Base-by-base conservation (phyloP, 352 stramenopile species). In the Albugo laibachii region DNA sequence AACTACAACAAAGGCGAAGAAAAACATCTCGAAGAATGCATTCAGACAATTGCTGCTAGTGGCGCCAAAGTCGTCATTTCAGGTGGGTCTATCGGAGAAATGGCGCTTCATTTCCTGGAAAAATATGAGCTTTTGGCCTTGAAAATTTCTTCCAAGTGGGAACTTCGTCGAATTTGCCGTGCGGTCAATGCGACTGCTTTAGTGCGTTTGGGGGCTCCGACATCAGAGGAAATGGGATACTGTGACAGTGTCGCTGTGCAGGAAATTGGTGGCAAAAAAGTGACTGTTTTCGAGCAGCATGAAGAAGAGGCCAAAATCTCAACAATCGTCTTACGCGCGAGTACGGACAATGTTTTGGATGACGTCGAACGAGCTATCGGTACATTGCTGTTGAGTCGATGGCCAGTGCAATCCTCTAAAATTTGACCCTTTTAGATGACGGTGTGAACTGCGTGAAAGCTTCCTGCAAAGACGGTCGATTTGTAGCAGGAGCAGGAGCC, bases 1-100 rank as follows among this genome's bases (percentile, higher is more conserved):
- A 97, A 95, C 67, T 99, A 99, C 87, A 99, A 98, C 80, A 97
- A 97, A 72, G 91, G 83, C 21, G 95, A 99, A 67, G 95, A 99
- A 70, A 83, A 88, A 52, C 91, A 93, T 61, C 86, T 99, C 58
- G 94, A 99, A 53, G 93, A 98, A 65, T 92, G 96, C 27, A 92
- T 99, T 50, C 92, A 93, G 53, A 78, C 66, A 39, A 98, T 99
- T 62, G 91, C 91, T 27, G 85, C 97, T 46, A 89, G 83, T 3
- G 96, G 95, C 36, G 81, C 92, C 27, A 93, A 93, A 53, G 92
- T 99, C 18, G 79, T 99, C 47, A 92, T 99, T 38, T 92, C 81
- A 14, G 93, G 93, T 40, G 96, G 95, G 24, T 96, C 80, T 49
- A 94, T 99, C 53, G 95, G 72, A 36, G 95, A 99, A 67, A 99